These are phyloP conservation scores for Kokia cookei DNA, from an alignment of 441 rosid species.

Conservation along the genomic window DNA sequence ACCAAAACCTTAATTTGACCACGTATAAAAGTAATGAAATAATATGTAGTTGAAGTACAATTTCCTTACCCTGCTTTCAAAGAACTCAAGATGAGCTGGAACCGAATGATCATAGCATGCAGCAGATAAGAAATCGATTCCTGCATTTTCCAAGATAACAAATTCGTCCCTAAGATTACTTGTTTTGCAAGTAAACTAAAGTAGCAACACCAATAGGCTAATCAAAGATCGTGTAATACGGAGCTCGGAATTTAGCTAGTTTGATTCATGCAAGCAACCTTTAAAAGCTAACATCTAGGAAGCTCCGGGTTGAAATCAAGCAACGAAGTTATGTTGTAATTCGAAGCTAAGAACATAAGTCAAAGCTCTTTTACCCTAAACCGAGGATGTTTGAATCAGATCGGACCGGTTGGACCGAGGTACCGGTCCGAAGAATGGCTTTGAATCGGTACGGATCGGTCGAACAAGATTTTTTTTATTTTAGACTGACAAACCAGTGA, in stretches of 20 bases:
- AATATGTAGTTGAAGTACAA: background rate
- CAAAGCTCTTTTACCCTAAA: background rate
- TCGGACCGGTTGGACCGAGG: too few species aligned
- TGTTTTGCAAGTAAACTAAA: background rate
- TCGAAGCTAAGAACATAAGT: background rate
- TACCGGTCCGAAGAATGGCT: too few species aligned
- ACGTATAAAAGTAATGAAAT: background rate
- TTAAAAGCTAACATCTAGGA: too few species aligned
- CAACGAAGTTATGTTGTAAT: background rate
- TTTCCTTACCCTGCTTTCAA: constrained; percentile 46
- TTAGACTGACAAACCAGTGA: too few species aligned
- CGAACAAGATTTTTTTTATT: too few species aligned
- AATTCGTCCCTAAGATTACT: background rate
- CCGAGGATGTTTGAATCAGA: too few species aligned
- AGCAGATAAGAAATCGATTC: constrained; percentile 58
- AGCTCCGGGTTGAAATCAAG: background rate
- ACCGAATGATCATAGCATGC: constrained; percentile 38
- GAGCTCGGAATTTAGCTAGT: background rate
- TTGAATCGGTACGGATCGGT: too few species aligned
- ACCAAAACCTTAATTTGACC: too few species aligned
- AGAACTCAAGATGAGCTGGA: constrained; percentile 45
- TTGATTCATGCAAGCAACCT: background rate
- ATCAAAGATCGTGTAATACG: background rate
- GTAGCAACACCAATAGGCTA: background rate
- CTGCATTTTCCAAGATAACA: constrained; percentile 17